These are phyloP conservation scores for Marsdenia floribunda DNA, from an alignment of 257 asterid genomes.

Conservation along the genomic window DNA sequence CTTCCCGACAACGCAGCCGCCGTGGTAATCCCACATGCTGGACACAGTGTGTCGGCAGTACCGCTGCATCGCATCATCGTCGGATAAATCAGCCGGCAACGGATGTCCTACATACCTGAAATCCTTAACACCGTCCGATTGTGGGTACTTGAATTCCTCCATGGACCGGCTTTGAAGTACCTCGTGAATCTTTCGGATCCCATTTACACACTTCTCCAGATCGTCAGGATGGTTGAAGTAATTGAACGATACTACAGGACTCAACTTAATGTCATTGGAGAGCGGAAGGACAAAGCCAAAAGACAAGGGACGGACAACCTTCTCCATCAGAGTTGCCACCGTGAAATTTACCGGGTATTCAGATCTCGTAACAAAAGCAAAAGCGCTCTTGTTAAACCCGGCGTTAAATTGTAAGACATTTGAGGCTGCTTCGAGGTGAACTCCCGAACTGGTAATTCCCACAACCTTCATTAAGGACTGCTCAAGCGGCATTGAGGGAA, in stretches of 20 bases:
- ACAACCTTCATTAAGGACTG: slow-evolving; percentile 85
- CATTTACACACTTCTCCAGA: slow-evolving; percentile 60
- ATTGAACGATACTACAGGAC: slow-evolving; percentile 67
- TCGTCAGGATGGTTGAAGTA: slow-evolving; percentile 60
- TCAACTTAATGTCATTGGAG: slow-evolving; percentile 60
- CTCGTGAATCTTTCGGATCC: slow-evolving; percentile 49
- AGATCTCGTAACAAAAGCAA: slow-evolving; percentile 41
- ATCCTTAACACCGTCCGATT: slow-evolving; percentile 54
- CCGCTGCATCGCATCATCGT: slow-evolving; percentile 46
- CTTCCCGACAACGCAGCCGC: slow-evolving; percentile 77
- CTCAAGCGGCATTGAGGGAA: slow-evolving; percentile 65
- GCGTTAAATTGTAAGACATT: slow-evolving; percentile 66
- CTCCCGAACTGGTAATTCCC: slow-evolving; percentile 64
- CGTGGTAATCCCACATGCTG: slow-evolving; percentile 96
- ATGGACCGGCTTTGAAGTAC: slow-evolving; percentile 52
- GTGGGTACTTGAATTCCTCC: slow-evolving; percentile 55
- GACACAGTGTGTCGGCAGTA: slow-evolving; percentile 71
- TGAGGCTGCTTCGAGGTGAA: slow-evolving; percentile 81
- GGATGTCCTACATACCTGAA: slow-evolving; percentile 65
- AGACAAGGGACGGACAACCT: slow-evolving; percentile 68
- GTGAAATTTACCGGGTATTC: slow-evolving; percentile 48
- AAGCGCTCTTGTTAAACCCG: slow-evolving; percentile 38
- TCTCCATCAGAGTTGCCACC: slow-evolving; percentile 87
- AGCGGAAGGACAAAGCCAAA: slow-evolving; percentile 62
- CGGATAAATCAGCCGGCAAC: slow-evolving; percentile 51